Conservation (phyloP, 768 basidiomycete species). For the Boletus bicolor region DNA sequence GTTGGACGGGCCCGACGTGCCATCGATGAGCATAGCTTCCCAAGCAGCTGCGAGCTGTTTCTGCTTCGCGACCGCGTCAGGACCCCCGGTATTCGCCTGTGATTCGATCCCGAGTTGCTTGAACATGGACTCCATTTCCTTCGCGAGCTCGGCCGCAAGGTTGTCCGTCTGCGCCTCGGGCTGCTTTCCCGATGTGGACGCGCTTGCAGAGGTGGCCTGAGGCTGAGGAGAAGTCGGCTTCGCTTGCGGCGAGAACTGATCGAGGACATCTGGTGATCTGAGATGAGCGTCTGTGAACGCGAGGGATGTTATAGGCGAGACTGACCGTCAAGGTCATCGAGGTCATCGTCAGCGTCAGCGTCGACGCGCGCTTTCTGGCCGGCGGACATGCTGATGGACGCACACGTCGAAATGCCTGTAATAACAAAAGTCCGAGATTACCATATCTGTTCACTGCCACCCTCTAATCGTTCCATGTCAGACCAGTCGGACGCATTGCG, state of each 20-base stretch:
- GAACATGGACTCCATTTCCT: constrained; percentile 45
- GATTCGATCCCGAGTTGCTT: constrained; percentile 12
- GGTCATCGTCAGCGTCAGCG: constrained; percentile 33
- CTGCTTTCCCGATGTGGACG: constrained; percentile 16
- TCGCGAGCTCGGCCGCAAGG: constrained; percentile 39
- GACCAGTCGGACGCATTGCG: constrained; percentile 25
- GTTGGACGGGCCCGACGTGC: constrained; percentile 24
- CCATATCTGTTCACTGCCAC: neutral
- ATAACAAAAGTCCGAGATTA: neutral
- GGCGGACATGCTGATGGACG: constrained; percentile 9
- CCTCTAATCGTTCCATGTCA: constrained; percentile 1
- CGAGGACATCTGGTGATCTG: constrained; percentile 42
- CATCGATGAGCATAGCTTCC: constrained; percentile 70
- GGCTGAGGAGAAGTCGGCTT: constrained; percentile 9
- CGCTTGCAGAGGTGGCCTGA: constrained; percentile 14
- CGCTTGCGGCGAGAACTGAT: constrained; percentile 37
- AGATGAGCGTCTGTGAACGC: constrained; percentile 9
- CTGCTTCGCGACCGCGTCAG: constrained; percentile 19
- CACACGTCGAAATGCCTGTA: neutral
- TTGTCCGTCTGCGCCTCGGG: constrained; percentile 22
- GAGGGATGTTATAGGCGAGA: neutral
- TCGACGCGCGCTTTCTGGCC: constrained; percentile 22
- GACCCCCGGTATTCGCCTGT: constrained; percentile 15
- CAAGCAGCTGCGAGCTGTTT: constrained; percentile 56
- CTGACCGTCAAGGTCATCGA: constrained; percentile 44